phyloP scores from a whole-genome alignment of 2,329 filamentous ascomycete genomes.

The Exserohilum turcica region DNA sequence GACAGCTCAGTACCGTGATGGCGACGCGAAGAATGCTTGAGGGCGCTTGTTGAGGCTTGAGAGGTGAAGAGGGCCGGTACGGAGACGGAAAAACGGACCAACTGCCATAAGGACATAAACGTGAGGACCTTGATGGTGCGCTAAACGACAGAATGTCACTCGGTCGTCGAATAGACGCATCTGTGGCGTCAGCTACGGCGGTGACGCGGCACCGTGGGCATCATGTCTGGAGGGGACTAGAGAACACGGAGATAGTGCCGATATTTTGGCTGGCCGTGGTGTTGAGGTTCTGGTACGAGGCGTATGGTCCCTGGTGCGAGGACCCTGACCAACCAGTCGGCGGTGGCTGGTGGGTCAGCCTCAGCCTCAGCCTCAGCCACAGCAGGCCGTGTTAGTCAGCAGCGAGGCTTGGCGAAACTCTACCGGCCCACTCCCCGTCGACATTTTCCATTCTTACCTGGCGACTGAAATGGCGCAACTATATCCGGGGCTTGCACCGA shows the following conservation, averaged over 20 bases:
- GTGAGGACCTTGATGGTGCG: slow-evolving; percentile 16
- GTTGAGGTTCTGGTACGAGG: neutral
- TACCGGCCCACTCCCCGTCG: neutral
- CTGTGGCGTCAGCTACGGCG: neutral
- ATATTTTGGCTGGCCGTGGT: neutral
- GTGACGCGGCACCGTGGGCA: neutral
- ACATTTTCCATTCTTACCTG: neutral
- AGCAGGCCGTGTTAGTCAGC: neutral
- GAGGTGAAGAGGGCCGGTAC: neutral
- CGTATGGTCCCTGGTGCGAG: too few species aligned
- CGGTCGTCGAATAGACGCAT: neutral
- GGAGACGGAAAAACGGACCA: neutral
- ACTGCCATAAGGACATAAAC: neutral
- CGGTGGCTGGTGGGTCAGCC: neutral
- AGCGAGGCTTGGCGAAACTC: neutral
- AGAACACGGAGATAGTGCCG: neutral
- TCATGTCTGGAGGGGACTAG: neutral
- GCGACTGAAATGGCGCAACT: neutral
- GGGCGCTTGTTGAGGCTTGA: neutral
- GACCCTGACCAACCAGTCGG: neutral
- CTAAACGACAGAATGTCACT: slow-evolving; percentile 8
- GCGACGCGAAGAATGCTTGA: slow-evolving; percentile 2
- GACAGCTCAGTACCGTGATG: slow-evolving; percentile 10
- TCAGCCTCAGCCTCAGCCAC: neutral
- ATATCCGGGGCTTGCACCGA: neutral